Evolutionary conservation across 148 eudicot genomes (phyloP).

Genomic region (Oxyria digyna): DNA sequence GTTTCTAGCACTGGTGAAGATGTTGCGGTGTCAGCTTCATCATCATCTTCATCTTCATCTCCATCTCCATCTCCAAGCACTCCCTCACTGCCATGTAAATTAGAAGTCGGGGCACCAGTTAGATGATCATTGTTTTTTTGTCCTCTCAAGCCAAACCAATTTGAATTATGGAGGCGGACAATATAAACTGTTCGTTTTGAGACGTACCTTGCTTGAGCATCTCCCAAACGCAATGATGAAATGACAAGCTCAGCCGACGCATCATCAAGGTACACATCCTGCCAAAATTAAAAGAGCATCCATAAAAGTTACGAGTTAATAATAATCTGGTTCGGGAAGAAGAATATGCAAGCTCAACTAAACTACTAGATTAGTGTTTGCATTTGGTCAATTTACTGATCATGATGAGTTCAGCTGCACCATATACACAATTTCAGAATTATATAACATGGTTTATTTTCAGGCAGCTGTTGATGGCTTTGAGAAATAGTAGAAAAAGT

Average conservation of each 20-base stretch:
- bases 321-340: background rate
- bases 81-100: background rate
- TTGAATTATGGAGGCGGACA: slow-evolving; percentile 31
- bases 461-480: background rate
- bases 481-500: background rate
- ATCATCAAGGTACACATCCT: slow-evolving; percentile 96
- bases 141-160: slow-evolving; percentile 84
- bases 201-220: slow-evolving; percentile 64
- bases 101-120: background rate
- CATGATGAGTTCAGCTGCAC: background rate
- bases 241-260: slow-evolving; percentile 97
- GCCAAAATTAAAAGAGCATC: slow-evolving; percentile 12
- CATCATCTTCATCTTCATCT: background rate
- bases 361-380: background rate
- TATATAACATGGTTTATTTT: background rate
- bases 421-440: background rate
- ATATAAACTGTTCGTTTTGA: background rate
- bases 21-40: background rate
- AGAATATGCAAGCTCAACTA: background rate
- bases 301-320: background rate
- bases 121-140: background rate
- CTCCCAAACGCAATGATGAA: slow-evolving; percentile 88
- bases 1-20: background rate
- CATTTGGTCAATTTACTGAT: background rate
- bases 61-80: background rate